Base-by-base conservation (phyloP, 1,139 yeast species). In the Saccharomycopsis hybrid region DNA sequence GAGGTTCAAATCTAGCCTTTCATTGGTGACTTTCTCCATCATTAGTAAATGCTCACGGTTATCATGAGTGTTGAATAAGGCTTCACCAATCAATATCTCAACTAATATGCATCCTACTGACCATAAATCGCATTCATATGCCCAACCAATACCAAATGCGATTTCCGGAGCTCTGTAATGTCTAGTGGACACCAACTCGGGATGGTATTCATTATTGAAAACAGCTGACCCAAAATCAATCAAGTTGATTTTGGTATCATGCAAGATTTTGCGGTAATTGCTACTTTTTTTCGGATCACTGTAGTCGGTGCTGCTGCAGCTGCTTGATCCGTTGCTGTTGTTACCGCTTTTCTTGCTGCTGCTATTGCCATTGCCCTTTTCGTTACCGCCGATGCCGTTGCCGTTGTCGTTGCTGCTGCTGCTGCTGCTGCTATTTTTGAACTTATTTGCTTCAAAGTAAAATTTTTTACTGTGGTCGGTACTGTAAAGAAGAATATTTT, bases 91-190 rank as follows among this genome's bases (percentile, higher is more conserved):
- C 47, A 87, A 82, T 48, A 94, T 69, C 66, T 94, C 98, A 9
- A 89, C 90, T 43, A 94, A 69, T 13, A 94, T 89, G 65, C 98
- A 90, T 0, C 97, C 99, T 51, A 92, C 76, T 1, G 96, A 87
- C 99, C 98, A 94, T 68, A 92, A 72, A 65, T 94, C 99, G 66
- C 98, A 92, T 1, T 90, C 88, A 57, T 76, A 83, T 2, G 88
- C 80, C 92, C 98, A 94, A 38, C 97, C 97, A 36, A 80, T 75
- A 1, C 97, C 97, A 38, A 94, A 69, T 2, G 92, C 90, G 57
- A 94, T 89, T 64, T 94, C 99, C 0, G 98, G 98, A 0, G 98
- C 98, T 52, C 99, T 73, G 66, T 94, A 94, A 66, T 94, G 98
- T 51, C 99, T 74, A 2, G 98, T 92, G 11, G 96, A 86, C 8